Conservation (phyloP, 371 early-diverging fungal species). For the Mortierella sp. region DNA sequence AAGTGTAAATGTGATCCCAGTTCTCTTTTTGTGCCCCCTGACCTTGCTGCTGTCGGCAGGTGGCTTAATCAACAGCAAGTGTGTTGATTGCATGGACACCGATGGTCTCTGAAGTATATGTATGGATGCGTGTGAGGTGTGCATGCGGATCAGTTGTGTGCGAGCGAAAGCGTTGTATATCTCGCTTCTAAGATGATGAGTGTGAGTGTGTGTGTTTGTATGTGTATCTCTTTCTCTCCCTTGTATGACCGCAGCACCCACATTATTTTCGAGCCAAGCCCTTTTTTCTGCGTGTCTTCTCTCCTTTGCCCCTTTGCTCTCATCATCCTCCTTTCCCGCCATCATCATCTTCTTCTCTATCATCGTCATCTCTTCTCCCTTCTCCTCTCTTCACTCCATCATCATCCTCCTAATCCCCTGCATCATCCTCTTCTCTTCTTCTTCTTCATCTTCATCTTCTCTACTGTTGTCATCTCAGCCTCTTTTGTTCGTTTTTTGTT, state of each 20-base stretch:
- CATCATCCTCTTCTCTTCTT: not conserved
- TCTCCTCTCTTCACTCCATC: not conserved
- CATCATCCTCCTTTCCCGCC: not conserved
- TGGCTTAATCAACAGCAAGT: not conserved
- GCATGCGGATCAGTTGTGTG: not conserved
- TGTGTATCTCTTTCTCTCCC: no score
- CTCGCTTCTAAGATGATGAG: not conserved
- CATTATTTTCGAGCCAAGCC: not conserved
- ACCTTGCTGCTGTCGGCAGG: no score
- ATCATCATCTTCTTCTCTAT: not conserved
- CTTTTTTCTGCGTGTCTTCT: not conserved
- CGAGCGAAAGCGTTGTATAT: not conserved
- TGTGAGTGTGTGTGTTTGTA: no score
- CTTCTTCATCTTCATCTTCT: not conserved
- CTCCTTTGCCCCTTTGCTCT: constrained; percentile 16
- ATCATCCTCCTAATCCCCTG: not conserved
- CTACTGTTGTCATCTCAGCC: not conserved
- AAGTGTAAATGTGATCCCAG: no score
- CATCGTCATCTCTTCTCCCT: constrained; percentile 9
- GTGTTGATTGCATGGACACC: not conserved
- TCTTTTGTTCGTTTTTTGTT: not conserved
- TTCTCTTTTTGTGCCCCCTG: no score
- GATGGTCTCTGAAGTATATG: no score
- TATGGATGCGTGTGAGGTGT: not conserved
- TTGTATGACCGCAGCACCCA: not conserved